These are phyloP conservation scores for Alternaria gaisen DNA, from an alignment of 2,329 filamentous ascomycete genomes.

Conservation along the genomic window DNA sequence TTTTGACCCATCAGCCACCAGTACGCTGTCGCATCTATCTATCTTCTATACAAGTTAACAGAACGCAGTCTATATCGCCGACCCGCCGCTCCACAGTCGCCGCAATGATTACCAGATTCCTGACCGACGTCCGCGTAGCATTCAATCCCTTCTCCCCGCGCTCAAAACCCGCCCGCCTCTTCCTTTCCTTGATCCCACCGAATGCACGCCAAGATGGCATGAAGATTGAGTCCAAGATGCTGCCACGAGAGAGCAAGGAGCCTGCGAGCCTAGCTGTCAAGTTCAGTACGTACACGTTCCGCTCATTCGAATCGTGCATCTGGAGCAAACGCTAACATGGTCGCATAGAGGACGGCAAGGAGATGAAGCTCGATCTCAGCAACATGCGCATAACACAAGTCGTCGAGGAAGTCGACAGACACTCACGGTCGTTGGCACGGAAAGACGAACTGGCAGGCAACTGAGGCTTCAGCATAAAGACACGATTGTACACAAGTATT, in stretches of 20 bases:
- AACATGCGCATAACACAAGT: constrained; percentile 86
- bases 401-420: constrained; percentile 86
- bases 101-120: constrained; percentile 83
- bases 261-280: constrained; percentile 77
- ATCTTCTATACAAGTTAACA: background rate
- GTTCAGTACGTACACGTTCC: constrained; percentile 73
- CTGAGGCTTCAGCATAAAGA: constrained; percentile 22
- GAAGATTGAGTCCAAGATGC: constrained; percentile 78
- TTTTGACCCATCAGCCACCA: background rate
- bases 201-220: constrained; percentile 77
- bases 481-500: constrained; percentile 8
- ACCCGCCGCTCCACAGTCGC: constrained; percentile 8
- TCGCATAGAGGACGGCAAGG: constrained; percentile 84
- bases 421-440: constrained; percentile 83
- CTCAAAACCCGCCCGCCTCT: constrained; percentile 84
- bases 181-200: constrained; percentile 85
- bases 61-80: background rate
- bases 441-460: constrained; percentile 75
- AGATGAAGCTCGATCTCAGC: constrained; percentile 82
- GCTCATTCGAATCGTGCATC: background rate
- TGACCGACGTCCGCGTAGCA: constrained; percentile 82
- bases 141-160: constrained; percentile 91
- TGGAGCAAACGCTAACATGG: constrained; percentile 23
- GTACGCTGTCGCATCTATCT: background rate
- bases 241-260: constrained; percentile 74